Evolutionary conservation across 2,329 filamentous ascomycete species (phyloP).

Genomic region (Colletotrichum sojae): DNA sequence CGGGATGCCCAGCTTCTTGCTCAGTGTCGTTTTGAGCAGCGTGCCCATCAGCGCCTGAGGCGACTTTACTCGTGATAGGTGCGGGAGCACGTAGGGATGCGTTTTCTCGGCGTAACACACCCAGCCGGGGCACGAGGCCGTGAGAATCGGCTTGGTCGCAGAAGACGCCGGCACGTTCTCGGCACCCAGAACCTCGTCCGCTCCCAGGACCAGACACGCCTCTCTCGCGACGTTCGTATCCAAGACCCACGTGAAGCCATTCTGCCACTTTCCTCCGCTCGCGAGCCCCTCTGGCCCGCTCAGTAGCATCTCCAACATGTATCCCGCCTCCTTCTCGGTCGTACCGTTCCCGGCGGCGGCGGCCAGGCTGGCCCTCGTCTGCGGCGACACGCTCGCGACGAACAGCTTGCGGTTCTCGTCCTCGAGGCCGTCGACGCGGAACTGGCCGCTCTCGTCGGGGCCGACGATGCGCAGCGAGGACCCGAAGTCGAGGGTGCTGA

Average conservation of each 20-base stretch:
- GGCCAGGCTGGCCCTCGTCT: slow-evolving; percentile 89
- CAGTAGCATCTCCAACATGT: slow-evolving; percentile 87
- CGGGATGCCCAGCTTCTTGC: slow-evolving; percentile 77
- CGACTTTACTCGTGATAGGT: slow-evolving; percentile 92
- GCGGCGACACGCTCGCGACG: slow-evolving; percentile 92
- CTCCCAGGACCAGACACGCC: slow-evolving; percentile 84
- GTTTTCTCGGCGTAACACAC: slow-evolving; percentile 99
- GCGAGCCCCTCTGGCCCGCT: slow-evolving; percentile 78
- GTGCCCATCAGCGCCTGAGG: slow-evolving; percentile 94
- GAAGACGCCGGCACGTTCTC: slow-evolving; percentile 36
- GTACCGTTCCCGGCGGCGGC: slow-evolving; percentile 83
- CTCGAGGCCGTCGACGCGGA: slow-evolving; percentile 66
- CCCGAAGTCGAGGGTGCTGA: slow-evolving; percentile 82
- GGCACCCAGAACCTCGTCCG: slow-evolving; percentile 74
- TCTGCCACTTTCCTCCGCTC: slow-evolving; percentile 78
- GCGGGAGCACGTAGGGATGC: slow-evolving; percentile 91
- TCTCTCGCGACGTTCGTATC: slow-evolving; percentile 90
- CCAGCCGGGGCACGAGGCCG: slow-evolving; percentile 96
- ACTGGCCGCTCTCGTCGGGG: slow-evolving; percentile 50
- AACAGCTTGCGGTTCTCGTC: slow-evolving; percentile 80
- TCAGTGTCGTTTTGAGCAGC: slow-evolving; percentile 88
- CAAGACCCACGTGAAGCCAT: slow-evolving; percentile 88
- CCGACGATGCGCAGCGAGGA: slow-evolving; percentile 61
- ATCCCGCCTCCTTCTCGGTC: slow-evolving; percentile 79
- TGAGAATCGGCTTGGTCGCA: slow-evolving; percentile 75